Evolutionary conservation across 495 filamentous ascomycete genomes (phyloP).

Genomic region (Lasiosphaeris hirsuta): DNA sequence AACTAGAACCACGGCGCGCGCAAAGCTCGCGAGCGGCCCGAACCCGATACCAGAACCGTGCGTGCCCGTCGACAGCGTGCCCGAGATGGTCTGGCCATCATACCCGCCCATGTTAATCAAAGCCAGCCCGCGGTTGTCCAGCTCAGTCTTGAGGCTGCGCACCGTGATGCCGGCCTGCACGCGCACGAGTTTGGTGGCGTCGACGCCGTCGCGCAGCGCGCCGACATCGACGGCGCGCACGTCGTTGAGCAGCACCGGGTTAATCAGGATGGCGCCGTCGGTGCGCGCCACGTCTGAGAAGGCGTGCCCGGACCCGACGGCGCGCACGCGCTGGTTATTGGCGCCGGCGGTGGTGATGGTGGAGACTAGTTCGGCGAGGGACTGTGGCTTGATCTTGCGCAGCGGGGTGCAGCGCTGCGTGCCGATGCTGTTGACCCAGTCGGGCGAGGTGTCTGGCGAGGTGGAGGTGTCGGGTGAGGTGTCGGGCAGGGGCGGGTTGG

Average conservation of each 20-base stretch:
- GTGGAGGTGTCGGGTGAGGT: too few relatives aligned
- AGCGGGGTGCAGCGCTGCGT: constrained; percentile 10
- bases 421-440: constrained; percentile 12
- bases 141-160: constrained; percentile 2
- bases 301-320: constrained; percentile 16
- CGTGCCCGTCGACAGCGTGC: constrained; percentile 15
- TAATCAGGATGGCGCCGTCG: constrained; percentile 9
- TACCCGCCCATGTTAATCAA: constrained; percentile 18
- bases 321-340: constrained; percentile 8
- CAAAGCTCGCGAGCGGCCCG: constrained; percentile 11
- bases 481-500: too few relatives aligned
- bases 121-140: constrained; percentile 6
- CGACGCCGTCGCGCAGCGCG: neutral
- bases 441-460: too few relatives aligned
- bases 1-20: constrained; percentile 11
- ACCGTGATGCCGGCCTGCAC: constrained; percentile 14
- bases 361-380: constrained; percentile 5
- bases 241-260: neutral
- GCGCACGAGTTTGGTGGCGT: constrained; percentile 7
- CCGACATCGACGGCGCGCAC: neutral
- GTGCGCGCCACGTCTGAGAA: constrained; percentile 14
- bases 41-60: constrained; percentile 12
- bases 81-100: constrained; percentile 16
- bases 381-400: neutral
- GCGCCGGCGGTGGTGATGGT: constrained; percentile 5